phyloP scores from a whole-genome alignment of 2,329 filamentous ascomycete species.

The Pseudogymnoascus sp. region DNA sequence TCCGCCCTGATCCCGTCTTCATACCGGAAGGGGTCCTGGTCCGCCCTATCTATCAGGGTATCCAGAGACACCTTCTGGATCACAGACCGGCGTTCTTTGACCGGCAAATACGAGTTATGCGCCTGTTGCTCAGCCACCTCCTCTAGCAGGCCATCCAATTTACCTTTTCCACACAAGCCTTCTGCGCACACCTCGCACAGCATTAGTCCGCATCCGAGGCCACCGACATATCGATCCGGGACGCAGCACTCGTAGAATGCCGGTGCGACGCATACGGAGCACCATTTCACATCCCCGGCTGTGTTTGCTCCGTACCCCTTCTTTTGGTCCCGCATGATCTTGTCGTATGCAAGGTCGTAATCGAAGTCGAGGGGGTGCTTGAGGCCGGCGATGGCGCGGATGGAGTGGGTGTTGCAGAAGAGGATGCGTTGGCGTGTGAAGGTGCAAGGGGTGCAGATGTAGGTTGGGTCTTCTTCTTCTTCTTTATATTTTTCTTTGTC shows the following conservation, averaged over 20 bases:
- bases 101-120: background rate
- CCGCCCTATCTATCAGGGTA: background rate
- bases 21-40: background rate
- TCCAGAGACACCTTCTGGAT: background rate
- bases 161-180: background rate
- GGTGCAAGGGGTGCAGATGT: slow-evolving; percentile 24
- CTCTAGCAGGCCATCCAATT: slow-evolving; percentile 9
- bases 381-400: slow-evolving; percentile 11
- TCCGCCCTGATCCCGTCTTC: slow-evolving; percentile 18
- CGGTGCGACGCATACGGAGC: slow-evolving; percentile 20
- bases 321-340: background rate
- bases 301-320: slow-evolving; percentile 9
- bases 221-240: background rate
- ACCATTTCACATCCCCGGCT: slow-evolving; percentile 18
- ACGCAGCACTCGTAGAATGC: slow-evolving; percentile 16
- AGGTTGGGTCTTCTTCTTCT: slow-evolving; percentile 13
- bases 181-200: slow-evolving; percentile 18
- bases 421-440: slow-evolving; percentile 16
- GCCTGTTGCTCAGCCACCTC: slow-evolving; percentile 9
- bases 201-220: slow-evolving; percentile 19
- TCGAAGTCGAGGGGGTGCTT: slow-evolving; percentile 14
- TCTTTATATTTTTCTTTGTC: slow-evolving; percentile 11
- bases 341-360: slow-evolving; percentile 7
- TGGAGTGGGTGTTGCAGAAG: slow-evolving; percentile 16
- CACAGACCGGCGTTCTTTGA: background rate